Evolutionary conservation across 805 yeast species (phyloP).

Genomic region (Phaffomyces thermotolerans): DNA sequence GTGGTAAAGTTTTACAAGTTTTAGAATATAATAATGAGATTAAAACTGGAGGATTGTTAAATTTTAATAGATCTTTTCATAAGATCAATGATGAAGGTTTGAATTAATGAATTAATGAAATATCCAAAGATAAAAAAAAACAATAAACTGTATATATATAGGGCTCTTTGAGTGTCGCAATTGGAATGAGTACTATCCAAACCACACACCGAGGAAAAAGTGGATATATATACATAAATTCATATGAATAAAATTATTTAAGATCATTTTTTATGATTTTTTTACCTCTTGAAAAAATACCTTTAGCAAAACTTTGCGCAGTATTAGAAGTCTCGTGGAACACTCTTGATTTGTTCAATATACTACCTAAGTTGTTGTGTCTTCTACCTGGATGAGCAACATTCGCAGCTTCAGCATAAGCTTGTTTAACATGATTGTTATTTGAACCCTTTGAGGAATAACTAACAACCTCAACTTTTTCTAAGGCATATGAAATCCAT

Average conservation of each 20-base stretch:
- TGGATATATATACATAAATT: no score
- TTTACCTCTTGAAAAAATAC: conserved; percentile 49
- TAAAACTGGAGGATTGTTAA: conserved; percentile 57
- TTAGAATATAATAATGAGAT: conserved; percentile 25
- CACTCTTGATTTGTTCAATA: conserved; percentile 42
- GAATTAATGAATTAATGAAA: not conserved
- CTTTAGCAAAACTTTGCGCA: conserved; percentile 46
- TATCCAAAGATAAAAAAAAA: no score
- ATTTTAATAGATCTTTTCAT: conserved; percentile 59
- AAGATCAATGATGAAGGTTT: conserved; percentile 24
- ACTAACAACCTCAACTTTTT: conserved; percentile 23
- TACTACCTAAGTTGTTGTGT: conserved; percentile 36
- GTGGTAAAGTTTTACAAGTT: conserved; percentile 66
- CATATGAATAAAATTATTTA: not conserved
- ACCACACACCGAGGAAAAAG: no score
- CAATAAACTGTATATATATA: no score
- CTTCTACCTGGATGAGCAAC: conserved; percentile 27
- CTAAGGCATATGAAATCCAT: conserved; percentile 39
- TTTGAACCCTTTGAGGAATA: conserved; percentile 22
- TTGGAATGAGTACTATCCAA: no score
- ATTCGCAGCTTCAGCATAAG: conserved; percentile 51
- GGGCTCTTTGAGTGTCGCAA: no score
- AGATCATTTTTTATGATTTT: conserved; percentile 34
- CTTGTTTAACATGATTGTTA: conserved; percentile 44
- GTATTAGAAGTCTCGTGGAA: conserved; percentile 44